Conservation (phyloP, 352 stramenopile species). For the Phytophthora constricta region DNA sequence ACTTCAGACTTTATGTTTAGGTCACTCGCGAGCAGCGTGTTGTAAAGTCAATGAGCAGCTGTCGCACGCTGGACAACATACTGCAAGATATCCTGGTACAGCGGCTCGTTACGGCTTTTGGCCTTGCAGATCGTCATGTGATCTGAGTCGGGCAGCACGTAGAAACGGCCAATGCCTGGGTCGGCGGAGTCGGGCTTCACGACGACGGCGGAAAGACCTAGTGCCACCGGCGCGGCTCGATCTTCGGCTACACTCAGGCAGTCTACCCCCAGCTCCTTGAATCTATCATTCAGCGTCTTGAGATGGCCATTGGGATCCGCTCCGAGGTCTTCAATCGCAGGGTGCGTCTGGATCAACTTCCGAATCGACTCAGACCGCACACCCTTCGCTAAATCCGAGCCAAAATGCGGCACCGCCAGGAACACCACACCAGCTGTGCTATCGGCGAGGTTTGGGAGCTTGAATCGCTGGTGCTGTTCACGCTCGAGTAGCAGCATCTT, state of each 20-base stretch:
- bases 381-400: constrained; percentile 72
- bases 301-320: constrained; percentile 62
- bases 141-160: constrained; percentile 62
- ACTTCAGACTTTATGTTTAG: constrained; percentile 15
- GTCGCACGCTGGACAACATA: constrained; percentile 41
- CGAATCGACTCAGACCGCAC: constrained; percentile 74
- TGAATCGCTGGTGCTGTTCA: constrained; percentile 33
- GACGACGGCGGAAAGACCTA: constrained; percentile 77
- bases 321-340: constrained; percentile 74
- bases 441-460: constrained; percentile 34
- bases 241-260: constrained; percentile 79
- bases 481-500: constrained; percentile 75
- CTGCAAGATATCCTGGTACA: constrained; percentile 66
- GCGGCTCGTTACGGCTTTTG: constrained; percentile 60
- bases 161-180: constrained; percentile 73
- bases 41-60: not conserved
- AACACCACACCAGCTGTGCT: constrained; percentile 74
- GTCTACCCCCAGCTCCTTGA: constrained; percentile 67
- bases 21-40: not conserved
- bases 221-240: constrained; percentile 59
- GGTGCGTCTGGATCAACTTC: constrained; percentile 74
- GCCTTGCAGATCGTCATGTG: constrained; percentile 92
- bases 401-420: constrained; percentile 86
- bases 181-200: constrained; percentile 81
- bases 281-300: constrained; percentile 70